Conservation (phyloP, 164 flowering plant species). For the Macadamia integrifolia region DNA sequence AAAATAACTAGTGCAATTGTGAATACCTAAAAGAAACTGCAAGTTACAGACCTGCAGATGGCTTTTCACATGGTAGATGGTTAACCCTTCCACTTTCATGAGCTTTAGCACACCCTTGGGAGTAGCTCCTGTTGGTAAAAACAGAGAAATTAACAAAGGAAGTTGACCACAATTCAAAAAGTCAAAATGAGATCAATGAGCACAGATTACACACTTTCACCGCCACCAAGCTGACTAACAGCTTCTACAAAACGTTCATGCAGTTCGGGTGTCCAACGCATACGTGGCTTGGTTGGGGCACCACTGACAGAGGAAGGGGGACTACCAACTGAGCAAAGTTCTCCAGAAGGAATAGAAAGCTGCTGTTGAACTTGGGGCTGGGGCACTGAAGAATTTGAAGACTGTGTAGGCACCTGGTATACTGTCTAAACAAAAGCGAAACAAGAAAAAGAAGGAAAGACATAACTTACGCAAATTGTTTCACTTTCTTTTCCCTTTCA, state of each 20-base stretch:
- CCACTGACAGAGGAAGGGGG: constrained; percentile 22
- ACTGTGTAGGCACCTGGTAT: constrained; percentile 30
- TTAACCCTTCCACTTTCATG: constrained; percentile 68
- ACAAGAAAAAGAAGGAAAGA: background rate
- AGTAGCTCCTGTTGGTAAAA: constrained; percentile 51
- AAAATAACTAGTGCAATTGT: background rate
- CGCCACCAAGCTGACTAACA: constrained; percentile 59
- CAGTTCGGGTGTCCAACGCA: constrained; percentile 77
- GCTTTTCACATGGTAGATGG: constrained; percentile 82
- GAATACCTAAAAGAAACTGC: background rate
- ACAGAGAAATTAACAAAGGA: background rate
- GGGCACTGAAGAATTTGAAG: constrained; percentile 27
- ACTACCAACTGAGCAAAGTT: constrained; percentile 27
- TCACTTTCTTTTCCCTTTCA: background rate
- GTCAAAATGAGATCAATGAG: background rate
- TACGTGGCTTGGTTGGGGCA: constrained; percentile 35
- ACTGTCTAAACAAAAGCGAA: constrained; percentile 25
- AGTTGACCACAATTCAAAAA: background rate
- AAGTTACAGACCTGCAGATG: constrained; percentile 53
- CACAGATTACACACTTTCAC: constrained; percentile 43
- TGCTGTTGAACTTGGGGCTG: constrained; percentile 47
- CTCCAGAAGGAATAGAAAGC: constrained; percentile 47
- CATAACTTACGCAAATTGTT: background rate
- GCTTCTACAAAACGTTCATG: constrained; percentile 74
- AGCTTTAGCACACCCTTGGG: constrained; percentile 69